Conservation (phyloP, 345 rosid species). For the Lepidium aucheri region DNA sequence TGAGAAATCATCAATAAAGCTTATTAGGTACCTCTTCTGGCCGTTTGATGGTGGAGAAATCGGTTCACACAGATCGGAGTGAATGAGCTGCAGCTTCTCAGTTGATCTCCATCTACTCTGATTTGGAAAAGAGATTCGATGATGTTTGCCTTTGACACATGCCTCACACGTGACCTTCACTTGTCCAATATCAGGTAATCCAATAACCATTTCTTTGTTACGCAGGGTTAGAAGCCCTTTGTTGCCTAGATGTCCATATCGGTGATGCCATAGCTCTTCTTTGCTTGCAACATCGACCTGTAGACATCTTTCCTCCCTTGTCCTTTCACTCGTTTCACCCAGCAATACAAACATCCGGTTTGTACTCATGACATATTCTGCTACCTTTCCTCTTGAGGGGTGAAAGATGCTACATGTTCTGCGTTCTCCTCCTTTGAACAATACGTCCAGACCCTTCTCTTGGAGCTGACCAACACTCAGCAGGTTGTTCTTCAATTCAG, state of each 20-base stretch:
- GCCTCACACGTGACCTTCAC: background rate
- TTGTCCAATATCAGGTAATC: background rate
- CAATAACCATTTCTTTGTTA: background rate
- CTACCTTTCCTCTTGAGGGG: background rate
- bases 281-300: background rate
- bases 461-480: background rate
- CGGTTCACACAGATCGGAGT: background rate
- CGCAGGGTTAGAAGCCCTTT: background rate
- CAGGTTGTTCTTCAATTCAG: background rate
- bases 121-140: background rate
- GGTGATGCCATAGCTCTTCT: background rate
- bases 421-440: background rate
- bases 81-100: background rate
- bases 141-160: background rate
- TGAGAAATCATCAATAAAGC: background rate
- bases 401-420: background rate
- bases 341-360: background rate
- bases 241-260: background rate
- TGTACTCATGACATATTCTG: background rate
- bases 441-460: background rate
- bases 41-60: background rate
- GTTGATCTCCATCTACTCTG: background rate
- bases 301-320: background rate
- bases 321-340: background rate
- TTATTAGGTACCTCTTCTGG: background rate